Evolutionary conservation across 164 flowering plant genomes (phyloP).

Genomic region (Sextonia rubra): DNA sequence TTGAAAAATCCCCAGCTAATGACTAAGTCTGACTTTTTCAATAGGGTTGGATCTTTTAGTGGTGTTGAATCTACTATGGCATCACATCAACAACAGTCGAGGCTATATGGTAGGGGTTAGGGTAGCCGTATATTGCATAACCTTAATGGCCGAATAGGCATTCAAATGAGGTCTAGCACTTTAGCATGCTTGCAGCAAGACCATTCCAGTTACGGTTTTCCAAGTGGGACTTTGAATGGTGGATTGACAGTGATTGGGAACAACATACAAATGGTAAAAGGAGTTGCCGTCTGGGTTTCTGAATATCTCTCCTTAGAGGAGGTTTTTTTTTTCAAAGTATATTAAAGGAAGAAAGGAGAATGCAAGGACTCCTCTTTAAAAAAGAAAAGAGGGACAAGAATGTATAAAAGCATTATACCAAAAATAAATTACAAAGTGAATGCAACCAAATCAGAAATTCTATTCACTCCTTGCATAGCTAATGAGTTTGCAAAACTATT

Average conservation of each 20-base stretch:
- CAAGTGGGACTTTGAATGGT: slow-evolving; percentile 65
- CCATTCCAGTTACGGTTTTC: slow-evolving; percentile 39
- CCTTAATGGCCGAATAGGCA: slow-evolving; percentile 67
- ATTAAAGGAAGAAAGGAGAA: too few species aligned
- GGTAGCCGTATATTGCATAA: slow-evolving; percentile 66
- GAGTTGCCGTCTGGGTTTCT: slow-evolving; percentile 48
- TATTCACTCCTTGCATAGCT: too few species aligned
- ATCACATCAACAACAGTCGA: slow-evolving; percentile 57
- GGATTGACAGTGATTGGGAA: slow-evolving; percentile 55
- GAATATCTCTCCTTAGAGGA: slow-evolving; percentile 37
- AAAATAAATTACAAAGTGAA: too few species aligned
- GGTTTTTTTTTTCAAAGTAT: too few species aligned
- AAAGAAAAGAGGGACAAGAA: too few species aligned
- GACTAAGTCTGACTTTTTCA: slow-evolving; percentile 47
- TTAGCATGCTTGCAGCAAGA: slow-evolving; percentile 67
- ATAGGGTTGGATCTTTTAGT: slow-evolving; percentile 48
- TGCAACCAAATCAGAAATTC: too few species aligned
- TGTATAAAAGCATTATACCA: too few species aligned
- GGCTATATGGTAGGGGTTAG: slow-evolving; percentile 60
- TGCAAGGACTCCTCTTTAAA: too few species aligned
- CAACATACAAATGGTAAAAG: slow-evolving; percentile 54
- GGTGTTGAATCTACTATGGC: slow-evolving; percentile 53
- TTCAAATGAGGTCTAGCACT: slow-evolving; percentile 63
- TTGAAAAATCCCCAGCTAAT: slow-evolving; percentile 46
- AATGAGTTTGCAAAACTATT: too few species aligned